These are phyloP conservation scores for Phaffomyces opuntiae DNA, from an alignment of 805 yeast species.

Conservation along the genomic window DNA sequence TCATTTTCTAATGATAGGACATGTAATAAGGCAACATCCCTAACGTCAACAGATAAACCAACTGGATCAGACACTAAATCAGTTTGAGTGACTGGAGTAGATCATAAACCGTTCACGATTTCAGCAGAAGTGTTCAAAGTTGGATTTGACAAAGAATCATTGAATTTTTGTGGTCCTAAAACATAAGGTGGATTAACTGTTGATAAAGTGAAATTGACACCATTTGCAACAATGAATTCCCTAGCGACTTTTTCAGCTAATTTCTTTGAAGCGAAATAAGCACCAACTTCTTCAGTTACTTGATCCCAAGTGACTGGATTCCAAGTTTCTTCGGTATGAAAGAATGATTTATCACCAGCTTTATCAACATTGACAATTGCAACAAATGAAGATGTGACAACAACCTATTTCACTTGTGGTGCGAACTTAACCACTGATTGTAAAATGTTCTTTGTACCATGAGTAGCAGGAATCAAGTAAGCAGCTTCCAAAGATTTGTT, in stretches of 20 bases:
- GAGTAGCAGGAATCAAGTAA: too few species aligned
- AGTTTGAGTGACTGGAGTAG: neutral
- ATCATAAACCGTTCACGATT: conserved; percentile 18
- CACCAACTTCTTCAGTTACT: too few species aligned
- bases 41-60: neutral
- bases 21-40: neutral
- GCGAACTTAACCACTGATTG: conserved; percentile 18
- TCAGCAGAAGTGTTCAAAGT: conserved; percentile 34
- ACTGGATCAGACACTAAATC: neutral
- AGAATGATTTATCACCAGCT: conserved; percentile 4
- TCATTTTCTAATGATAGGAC: neutral
- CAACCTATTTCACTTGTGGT: conserved; percentile 38
- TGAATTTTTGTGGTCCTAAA: conserved; percentile 50
- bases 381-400: conserved; percentile 54
- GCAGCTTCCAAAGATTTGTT: too few species aligned
- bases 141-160: conserved; percentile 30
- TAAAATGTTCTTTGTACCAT: too few species aligned
- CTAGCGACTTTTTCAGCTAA: too few species aligned
- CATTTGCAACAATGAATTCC: too few species aligned
- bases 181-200: conserved; percentile 47
- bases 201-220: conserved; percentile 29
- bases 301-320: conserved; percentile 39
- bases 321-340: conserved; percentile 33
- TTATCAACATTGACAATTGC: conserved; percentile 30
- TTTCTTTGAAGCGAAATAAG: too few species aligned